A percentile compares a stretch with the other conserved stretches of the same genome.
Evolutionary conservation across 352 stramenopile species (phyloP).

Genomic region (Pythium biforme): DNA sequence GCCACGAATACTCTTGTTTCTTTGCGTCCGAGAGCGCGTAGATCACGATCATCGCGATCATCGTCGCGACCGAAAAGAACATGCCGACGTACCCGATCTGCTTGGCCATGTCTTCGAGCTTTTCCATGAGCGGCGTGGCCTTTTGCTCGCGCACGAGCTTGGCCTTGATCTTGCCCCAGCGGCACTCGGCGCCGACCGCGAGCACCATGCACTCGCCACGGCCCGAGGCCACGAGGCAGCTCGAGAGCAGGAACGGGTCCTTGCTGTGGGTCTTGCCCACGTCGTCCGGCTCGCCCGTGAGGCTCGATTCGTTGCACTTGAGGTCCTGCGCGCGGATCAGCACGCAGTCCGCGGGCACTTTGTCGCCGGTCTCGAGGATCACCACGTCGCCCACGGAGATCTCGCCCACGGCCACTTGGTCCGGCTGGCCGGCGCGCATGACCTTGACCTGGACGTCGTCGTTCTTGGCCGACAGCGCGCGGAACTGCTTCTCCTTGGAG

Average conservation of each 20-base stretch:
- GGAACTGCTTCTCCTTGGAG: constrained; percentile 92
- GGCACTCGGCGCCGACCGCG: constrained; percentile 73
- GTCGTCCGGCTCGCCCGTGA: constrained; percentile 96
- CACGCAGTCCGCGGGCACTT: constrained; percentile 93
- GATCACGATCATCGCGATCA: constrained; percentile 86
- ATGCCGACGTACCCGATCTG: constrained; percentile 87
- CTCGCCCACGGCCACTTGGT: constrained; percentile 68
- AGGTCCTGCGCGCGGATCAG: constrained; percentile 92
- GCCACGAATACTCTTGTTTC: constrained; percentile 64
- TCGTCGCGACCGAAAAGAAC: constrained; percentile 83
- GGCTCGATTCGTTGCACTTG: constrained; percentile 94
- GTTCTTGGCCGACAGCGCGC: constrained; percentile 81
- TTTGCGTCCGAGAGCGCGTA: constrained; percentile 62
- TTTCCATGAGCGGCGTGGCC: constrained; percentile 91
- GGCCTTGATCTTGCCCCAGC: constrained; percentile 91
- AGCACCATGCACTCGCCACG: constrained; percentile 79
- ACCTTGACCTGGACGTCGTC: constrained; percentile 88
- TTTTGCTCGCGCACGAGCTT: constrained; percentile 89
- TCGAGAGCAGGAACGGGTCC: constrained; percentile 89
- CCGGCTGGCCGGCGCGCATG: constrained; percentile 55
- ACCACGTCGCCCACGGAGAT: constrained; percentile 89
- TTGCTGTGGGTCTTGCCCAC: constrained; percentile 76
- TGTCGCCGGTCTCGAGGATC: constrained; percentile 92
- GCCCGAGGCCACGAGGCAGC: constrained; percentile 72
- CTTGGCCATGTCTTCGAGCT: constrained; percentile 91